These are phyloP conservation scores for Dothideomycetidae sp. DNA, from an alignment of 2,329 filamentous ascomycete genomes.

Conservation along the genomic window DNA sequence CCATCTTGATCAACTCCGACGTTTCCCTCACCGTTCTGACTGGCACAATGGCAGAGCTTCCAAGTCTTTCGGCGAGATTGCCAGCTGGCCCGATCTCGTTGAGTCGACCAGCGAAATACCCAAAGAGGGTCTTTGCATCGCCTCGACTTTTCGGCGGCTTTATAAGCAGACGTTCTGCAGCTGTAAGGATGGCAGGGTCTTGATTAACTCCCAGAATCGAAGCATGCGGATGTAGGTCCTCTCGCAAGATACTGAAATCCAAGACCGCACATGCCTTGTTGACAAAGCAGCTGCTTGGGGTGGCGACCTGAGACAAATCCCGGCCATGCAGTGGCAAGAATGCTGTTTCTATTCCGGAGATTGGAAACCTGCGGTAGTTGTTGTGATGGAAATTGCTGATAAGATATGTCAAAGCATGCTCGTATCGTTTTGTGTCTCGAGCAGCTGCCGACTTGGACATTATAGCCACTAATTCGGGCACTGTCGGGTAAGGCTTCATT, in stretches of 20 bases:
- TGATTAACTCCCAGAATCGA: constrained; percentile 72
- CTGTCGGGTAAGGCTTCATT: constrained; percentile 55
- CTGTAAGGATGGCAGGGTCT: constrained; percentile 66
- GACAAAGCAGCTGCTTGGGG: constrained; percentile 66
- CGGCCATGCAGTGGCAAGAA: constrained; percentile 52
- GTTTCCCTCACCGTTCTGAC: constrained; percentile 36
- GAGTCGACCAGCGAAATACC: constrained; percentile 67
- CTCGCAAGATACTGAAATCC: constrained; percentile 63
- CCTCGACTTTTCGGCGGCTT: constrained; percentile 53
- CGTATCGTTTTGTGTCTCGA: constrained; percentile 41
- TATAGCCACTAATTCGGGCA: constrained; percentile 60
- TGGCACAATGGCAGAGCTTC: constrained; percentile 57
- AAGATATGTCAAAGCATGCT: constrained; percentile 66
- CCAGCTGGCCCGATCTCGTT: constrained; percentile 50
- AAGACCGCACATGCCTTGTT: constrained; percentile 64
- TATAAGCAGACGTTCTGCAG: constrained; percentile 56
- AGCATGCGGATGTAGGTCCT: constrained; percentile 66
- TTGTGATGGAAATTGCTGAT: constrained; percentile 66
- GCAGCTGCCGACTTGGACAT: constrained; percentile 50
- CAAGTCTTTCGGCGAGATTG: constrained; percentile 45
- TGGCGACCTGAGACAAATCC: constrained; percentile 40
- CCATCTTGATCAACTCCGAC: constrained; percentile 32
- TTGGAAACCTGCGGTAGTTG: constrained; percentile 53
- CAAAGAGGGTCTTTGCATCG: constrained; percentile 60
- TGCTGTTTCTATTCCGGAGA: constrained; percentile 31